These are phyloP conservation scores for Hygrophoropsis aurantiaca DNA, from an alignment of 768 basidiomycete species.

Conservation along the genomic window DNA sequence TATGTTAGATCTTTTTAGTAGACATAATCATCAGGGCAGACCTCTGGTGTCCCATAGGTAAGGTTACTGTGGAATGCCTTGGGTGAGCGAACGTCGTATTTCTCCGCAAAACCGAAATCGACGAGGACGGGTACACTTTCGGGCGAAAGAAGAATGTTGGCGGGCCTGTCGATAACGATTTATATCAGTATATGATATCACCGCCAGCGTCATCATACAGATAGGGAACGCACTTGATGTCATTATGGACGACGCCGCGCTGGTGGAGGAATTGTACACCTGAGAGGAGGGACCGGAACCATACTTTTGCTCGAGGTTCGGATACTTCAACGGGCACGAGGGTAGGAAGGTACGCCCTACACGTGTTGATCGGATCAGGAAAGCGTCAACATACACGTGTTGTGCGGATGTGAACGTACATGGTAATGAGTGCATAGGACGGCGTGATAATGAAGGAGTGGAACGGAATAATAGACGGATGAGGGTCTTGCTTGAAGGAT, in stretches of 20 bases:
- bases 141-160: slow-evolving; percentile 85
- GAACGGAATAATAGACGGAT: slow-evolving; percentile 91
- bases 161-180: slow-evolving; percentile 54
- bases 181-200: not conserved
- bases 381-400: slow-evolving; percentile 5
- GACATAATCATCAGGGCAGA: slow-evolving; percentile 28
- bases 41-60: slow-evolving; percentile 91
- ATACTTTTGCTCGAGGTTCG: slow-evolving; percentile 71
- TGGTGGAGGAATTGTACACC: slow-evolving; percentile 83
- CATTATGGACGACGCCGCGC: slow-evolving; percentile 87
- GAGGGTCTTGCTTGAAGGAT: slow-evolving; percentile 78
- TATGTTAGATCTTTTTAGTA: not conserved
- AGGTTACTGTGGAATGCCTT: slow-evolving; percentile 81
- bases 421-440: slow-evolving; percentile 87
- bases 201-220: not conserved
- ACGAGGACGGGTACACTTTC: slow-evolving; percentile 84
- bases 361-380: slow-evolving; percentile 6
- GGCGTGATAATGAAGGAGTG: slow-evolving; percentile 93
- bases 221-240: slow-evolving; percentile 72
- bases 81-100: slow-evolving; percentile 62
- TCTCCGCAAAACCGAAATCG: slow-evolving; percentile 96
- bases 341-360: slow-evolving; percentile 83
- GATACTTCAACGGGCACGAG: slow-evolving; percentile 87
- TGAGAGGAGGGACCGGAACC: slow-evolving; percentile 82
- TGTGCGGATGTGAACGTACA: slow-evolving; percentile 50